A percentile compares a stretch with the other conserved stretches of the same genome.
These are phyloP conservation scores for Prunus kanzakura DNA, from an alignment of 306 rosid species.

Conservation along the genomic window DNA sequence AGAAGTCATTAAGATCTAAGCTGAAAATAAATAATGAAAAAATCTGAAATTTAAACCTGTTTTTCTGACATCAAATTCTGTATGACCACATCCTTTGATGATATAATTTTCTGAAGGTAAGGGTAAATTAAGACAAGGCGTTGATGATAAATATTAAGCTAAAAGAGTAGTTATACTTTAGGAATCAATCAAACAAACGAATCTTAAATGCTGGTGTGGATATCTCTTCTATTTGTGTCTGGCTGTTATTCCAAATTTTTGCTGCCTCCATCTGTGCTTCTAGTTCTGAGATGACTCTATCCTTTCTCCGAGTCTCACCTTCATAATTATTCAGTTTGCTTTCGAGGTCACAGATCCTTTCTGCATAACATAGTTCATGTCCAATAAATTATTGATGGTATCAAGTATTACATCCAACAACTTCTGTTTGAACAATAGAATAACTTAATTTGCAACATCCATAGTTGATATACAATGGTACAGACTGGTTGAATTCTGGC, in stretches of 20 bases:
- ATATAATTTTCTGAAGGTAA: constrained; percentile 60
- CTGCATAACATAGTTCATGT: constrained; percentile 36
- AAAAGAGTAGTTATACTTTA: constrained; percentile 13
- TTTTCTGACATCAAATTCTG: constrained; percentile 56
- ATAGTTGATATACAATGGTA: background rate
- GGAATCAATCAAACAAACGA: constrained; percentile 7
- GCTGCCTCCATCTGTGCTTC: constrained; percentile 53
- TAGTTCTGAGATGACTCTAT: constrained; percentile 62
- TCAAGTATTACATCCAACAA: background rate
- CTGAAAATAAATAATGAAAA: background rate
- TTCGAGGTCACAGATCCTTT: constrained; percentile 52
- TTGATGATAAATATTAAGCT: background rate
- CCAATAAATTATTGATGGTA: background rate
- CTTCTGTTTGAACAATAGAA: background rate
- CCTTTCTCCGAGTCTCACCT: constrained; percentile 54
- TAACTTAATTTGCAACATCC: background rate
- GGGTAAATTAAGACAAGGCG: constrained; percentile 44
- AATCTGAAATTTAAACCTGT: constrained; percentile 45
- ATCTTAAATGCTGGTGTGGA: constrained; percentile 34
- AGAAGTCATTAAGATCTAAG: background rate
- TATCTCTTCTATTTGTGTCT: constrained; percentile 62
- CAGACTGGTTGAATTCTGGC: background rate
- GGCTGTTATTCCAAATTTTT: constrained; percentile 39
- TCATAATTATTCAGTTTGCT: constrained; percentile 42
- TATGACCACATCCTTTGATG: constrained; percentile 50